Evolutionary conservation across 305 asterid genomes (phyloP), one percentile per base, ranked within the genome.

Genomic region (Rubia peregrina): DNA sequence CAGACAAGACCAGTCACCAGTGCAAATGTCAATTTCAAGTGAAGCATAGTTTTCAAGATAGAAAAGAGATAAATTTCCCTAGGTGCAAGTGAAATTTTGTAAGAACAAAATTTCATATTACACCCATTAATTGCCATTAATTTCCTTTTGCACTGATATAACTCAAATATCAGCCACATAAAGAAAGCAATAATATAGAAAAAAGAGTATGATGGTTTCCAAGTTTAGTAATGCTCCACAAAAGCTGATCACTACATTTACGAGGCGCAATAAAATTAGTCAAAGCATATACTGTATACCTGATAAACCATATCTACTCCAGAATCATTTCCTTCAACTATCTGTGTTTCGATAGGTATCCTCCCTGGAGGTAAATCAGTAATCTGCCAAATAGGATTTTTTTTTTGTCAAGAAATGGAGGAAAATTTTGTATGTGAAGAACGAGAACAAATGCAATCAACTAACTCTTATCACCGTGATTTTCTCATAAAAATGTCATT

Each of bases 331-430:
- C 96, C 98, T 86, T 90, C 96, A 68, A 92, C 63, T 70, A 83
- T 83, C 69, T 75, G 75, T 51, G 97, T 90, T 79, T 87, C 82
- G 43, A 92, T 85, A 30, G 98, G 98, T 24, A 88, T 78, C 79
- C 98, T 92, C 84, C 98, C 97, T 44, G 93, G 97, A 72, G 97
- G 98, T 76, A 90, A 80, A 84, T 88, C 97, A 68, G 92, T 87
- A 68, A 92, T 92, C 96, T 92, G 90, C 71, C 66, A 76, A 38
- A 41, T 30, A 38, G 68, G 43, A 10, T 9, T 14, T 6, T 60
- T 62, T 49, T 9, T 21, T 68, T 9, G 22, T 57, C 19, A 48
- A 10, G 43, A 24, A 5, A 44, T 26, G 13, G 14, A 48, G 46
- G 61, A 17, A 5, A 9, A 38, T 12, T 67, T 26, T 24, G 61